Conservation (phyloP, 257 asterid genomes). For the Jacaranda copaia region DNA sequence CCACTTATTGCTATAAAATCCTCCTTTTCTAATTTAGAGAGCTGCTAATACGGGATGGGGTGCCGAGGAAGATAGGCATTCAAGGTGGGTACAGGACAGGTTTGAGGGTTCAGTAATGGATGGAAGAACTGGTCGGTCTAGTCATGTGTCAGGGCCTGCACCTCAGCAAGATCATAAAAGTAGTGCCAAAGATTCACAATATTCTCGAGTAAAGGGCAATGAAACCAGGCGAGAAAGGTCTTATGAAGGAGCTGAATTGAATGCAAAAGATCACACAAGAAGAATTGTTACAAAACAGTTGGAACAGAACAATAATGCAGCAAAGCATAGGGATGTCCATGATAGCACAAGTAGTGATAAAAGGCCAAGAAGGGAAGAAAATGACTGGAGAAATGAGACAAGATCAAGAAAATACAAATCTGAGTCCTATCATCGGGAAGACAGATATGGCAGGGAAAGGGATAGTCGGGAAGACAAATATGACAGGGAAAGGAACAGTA, state of each 20-base stretch:
- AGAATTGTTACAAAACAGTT: conserved; percentile 39
- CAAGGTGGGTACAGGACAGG: conserved; percentile 64
- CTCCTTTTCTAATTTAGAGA: conserved; percentile 55
- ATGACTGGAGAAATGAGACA: conserved; percentile 52
- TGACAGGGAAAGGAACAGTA: conserved; percentile 46
- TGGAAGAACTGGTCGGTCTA: conserved; percentile 44
- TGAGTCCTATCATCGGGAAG: conserved; percentile 47
- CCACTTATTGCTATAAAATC: conserved; percentile 11
- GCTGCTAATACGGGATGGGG: conserved; percentile 99
- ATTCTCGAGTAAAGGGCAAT: conserved; percentile 37
- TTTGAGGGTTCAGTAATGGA: conserved; percentile 53
- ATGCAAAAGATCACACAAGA: conserved; percentile 42
- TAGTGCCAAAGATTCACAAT: conserved; percentile 39
- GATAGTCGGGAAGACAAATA: conserved; percentile 52
- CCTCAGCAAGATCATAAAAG: conserved; percentile 37
- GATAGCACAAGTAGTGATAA: conserved; percentile 43
- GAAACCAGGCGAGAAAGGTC: conserved; percentile 33
- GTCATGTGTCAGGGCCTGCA: conserved; percentile 40
- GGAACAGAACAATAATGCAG: conserved; percentile 33
- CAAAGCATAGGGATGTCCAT: conserved; percentile 33
- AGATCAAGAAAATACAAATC: conserved; percentile 52
- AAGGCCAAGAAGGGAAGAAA: conserved; percentile 56
- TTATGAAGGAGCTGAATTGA: conserved; percentile 28
- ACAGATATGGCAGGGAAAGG: conserved; percentile 51
- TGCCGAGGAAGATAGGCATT: conserved; percentile 69